Conservation (phyloP, 768 basidiomycete species). For the Mycena metata region DNA sequence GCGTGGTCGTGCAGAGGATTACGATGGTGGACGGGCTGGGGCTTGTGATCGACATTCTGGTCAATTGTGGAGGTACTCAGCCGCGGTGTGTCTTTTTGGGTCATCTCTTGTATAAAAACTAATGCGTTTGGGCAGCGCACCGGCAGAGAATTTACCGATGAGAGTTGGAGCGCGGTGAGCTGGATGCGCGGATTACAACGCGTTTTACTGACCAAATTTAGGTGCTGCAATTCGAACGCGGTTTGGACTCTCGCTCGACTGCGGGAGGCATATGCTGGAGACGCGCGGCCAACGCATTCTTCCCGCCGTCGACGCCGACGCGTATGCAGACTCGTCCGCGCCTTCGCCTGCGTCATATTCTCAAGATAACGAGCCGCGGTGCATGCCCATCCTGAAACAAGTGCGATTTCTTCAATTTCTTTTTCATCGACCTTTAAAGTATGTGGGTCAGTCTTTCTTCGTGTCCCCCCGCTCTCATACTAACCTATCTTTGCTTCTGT, state of each 20-base stretch:
- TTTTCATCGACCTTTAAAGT: too few species aligned
- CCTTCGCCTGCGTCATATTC: too few species aligned
- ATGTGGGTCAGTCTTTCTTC: too few species aligned
- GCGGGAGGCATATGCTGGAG: too few species aligned
- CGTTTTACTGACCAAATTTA: slow-evolving; percentile 5
- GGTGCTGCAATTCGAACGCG: slow-evolving; percentile 58
- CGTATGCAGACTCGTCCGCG: too few species aligned
- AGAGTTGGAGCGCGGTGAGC: slow-evolving; percentile 62
- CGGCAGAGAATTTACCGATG: slow-evolving; percentile 60
- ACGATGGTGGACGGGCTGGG: slow-evolving; percentile 34
- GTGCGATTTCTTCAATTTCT: too few species aligned
- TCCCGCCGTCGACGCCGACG: too few species aligned
- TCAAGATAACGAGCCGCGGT: too few species aligned
- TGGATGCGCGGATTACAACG: not conserved
- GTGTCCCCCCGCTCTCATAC: too few species aligned
- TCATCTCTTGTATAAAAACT: not conserved
- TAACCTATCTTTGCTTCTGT: too few species aligned
- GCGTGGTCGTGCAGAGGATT: slow-evolving; percentile 32
- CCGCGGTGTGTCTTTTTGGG: slow-evolving; percentile 36
- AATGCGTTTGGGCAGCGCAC: slow-evolving; percentile 17
- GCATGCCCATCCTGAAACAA: too few species aligned
- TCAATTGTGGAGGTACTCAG: slow-evolving; percentile 63
- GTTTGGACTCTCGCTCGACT: slow-evolving; percentile 63
- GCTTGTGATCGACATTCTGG: slow-evolving; percentile 57
- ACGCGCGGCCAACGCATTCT: too few species aligned